Base-by-base conservation (phyloP, 192 early-diverging fungal species). In the Rhizoclosmatium globosum region DNA sequence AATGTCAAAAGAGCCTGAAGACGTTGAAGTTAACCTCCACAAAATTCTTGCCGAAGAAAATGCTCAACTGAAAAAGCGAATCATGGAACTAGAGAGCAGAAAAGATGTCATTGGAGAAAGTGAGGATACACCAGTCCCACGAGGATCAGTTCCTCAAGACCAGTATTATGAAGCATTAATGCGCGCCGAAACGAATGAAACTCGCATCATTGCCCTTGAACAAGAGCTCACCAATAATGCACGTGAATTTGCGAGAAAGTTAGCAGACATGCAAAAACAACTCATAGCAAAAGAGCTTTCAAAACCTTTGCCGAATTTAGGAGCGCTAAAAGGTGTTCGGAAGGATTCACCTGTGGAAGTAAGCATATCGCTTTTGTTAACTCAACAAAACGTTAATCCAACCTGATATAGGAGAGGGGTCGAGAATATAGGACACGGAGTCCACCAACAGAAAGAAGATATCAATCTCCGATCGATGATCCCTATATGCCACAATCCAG, bases 131-230 rank as follows among this genome's bases (percentile, higher is more conserved):
- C 15, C 56, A 15, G 15, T 58, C 15, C 23, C 47, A 6, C 31
- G 13, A 58, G 59, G 19, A 3, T 64, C 68, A 47, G 17, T 46
- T 17, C 41, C 61, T 64, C 66, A 82, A 43, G 59, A 66, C 13
- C 23, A 71, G 2, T 69, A 80, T 61, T 31, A 31, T n/a, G 60
- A 84, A 82, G 31, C 41, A 17, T 64, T 81, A 9, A n/a, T 85
- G 6, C 73, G 85, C 19, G 85, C 83, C 1, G 83, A 86, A 68
- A 59, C 60, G 2, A 84, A 78, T 9, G 85, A 86, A 76, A 64
- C 61, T 17, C n/a, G 83, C n/a, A 79, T 81, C 0, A 17, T 43
- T 13, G 81, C 79, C 7, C 59, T 86, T 13, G 83, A 86, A 58
- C 45, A 56, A 13, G 83, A 86, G 47, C 72, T 74, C 19, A 48